Evolutionary conservation across 306 rosid species (phyloP).

Genomic region (Rosa persica): DNA sequence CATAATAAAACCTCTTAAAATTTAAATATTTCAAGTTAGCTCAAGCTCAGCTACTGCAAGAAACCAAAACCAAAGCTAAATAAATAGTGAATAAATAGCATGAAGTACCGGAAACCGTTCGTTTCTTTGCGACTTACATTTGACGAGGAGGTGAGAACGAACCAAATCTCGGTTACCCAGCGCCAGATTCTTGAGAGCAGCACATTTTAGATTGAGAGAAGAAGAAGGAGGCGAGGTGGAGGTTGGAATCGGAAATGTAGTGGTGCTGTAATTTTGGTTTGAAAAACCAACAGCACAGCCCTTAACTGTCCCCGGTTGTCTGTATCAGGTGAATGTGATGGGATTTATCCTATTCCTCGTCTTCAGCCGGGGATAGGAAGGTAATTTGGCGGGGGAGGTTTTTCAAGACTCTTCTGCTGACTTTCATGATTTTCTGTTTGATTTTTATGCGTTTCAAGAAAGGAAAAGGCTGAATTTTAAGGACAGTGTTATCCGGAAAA

Average conservation of each 20-base stretch:
- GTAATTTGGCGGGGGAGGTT: neutral
- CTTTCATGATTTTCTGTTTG: neutral
- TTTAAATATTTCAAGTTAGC: neutral
- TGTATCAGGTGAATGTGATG: neutral
- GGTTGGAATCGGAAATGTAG: neutral
- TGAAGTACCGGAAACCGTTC: no score
- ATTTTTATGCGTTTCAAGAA: no score
- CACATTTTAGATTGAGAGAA: conserved; percentile 3
- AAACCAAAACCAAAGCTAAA: neutral
- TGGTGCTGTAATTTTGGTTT: neutral
- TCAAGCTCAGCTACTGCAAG: neutral
- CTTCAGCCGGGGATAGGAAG: neutral
- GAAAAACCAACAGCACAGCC: no score
- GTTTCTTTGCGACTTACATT: neutral
- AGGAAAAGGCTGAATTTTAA: no score
- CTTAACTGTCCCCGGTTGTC: neutral
- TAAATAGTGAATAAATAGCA: no score
- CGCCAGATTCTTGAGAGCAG: no score
- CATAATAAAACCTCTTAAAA: neutral
- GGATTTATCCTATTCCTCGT: neutral
- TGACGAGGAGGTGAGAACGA: neutral
- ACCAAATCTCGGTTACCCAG: neutral
- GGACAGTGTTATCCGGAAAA: no score
- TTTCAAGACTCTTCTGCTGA: neutral
- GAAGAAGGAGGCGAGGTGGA: neutral